phyloP scores from a whole-genome alignment of 1,284 basidiomycete genomes.

The Ceratobasidium sp. region DNA sequence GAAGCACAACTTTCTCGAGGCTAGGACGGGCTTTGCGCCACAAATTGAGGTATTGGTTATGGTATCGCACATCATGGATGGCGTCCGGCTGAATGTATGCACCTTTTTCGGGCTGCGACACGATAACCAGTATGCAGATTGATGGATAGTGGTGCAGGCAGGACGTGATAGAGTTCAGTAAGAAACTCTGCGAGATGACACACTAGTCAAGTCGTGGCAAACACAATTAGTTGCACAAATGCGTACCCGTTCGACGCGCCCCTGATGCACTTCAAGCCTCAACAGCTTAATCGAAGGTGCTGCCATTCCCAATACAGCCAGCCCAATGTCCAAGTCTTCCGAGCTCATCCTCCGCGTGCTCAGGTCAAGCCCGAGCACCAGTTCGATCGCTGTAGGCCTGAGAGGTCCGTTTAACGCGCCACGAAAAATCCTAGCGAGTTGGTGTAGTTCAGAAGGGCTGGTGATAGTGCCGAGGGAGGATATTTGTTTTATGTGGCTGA shows the following conservation, averaged over 20 bases:
- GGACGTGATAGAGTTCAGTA: not conserved
- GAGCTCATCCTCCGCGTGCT: not conserved
- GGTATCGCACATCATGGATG: not conserved
- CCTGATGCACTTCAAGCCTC: slow-evolving; percentile 16
- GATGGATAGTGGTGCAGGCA: not conserved
- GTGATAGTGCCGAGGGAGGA: not conserved
- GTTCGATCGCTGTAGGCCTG: not conserved
- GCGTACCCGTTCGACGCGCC: slow-evolving; percentile 1
- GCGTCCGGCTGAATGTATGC: not conserved
- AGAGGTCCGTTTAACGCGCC: too few species aligned
- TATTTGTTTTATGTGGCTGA: not conserved
- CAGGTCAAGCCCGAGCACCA: not conserved
- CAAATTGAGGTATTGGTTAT: not conserved
- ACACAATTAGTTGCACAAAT: not conserved
- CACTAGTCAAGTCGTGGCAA: not conserved
- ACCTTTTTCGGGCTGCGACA: not conserved
- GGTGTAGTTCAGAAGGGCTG: not conserved
- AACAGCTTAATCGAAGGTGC: slow-evolving; percentile 7
- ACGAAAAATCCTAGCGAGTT: not conserved
- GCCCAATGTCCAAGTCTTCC: not conserved
- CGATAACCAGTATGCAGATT: not conserved
- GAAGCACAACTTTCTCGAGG: not conserved
- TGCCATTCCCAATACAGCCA: not conserved
- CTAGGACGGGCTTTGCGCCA: slow-evolving; percentile 2
- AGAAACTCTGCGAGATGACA: not conserved